These are phyloP conservation scores for Neoarthrinium moseri DNA, from an alignment of 2,329 filamentous ascomycete genomes.

Conservation along the genomic window DNA sequence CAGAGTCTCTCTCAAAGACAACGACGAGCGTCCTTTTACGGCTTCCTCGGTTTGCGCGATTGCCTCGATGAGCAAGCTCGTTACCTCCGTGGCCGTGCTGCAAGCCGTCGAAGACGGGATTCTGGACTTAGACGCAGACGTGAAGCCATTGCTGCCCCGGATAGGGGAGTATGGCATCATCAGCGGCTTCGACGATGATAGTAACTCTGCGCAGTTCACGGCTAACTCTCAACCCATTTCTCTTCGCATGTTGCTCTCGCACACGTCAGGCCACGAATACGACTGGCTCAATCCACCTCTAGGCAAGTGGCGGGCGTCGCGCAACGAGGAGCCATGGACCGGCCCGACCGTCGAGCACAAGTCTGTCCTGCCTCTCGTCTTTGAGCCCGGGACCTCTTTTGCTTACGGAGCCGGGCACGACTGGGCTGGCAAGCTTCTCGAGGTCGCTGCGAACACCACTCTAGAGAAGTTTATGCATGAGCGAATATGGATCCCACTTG, in stretches of 20 bases:
- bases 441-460: conserved; percentile 11
- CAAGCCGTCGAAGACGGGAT: conserved; percentile 53
- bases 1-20: conserved; percentile 17
- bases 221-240: conserved; percentile 39
- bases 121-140: conserved; percentile 43
- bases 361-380: conserved; percentile 17
- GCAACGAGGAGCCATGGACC: conserved; percentile 16
- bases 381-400: conserved; percentile 17
- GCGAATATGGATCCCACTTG: conserved; percentile 21
- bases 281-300: conserved; percentile 35
- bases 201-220: conserved; percentile 34
- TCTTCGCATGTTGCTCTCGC: conserved; percentile 48
- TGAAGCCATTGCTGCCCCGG: conserved; percentile 44
- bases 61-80: conserved; percentile 38
- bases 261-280: conserved; percentile 48
- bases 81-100: conserved; percentile 51
- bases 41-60: conserved; percentile 18
- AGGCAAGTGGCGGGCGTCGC: conserved; percentile 23
- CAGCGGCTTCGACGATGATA: conserved; percentile 41
- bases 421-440: conserved; percentile 20
- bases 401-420: conserved; percentile 20
- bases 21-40: conserved; percentile 20
- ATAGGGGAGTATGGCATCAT: conserved; percentile 47
- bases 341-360: conserved; percentile 19
- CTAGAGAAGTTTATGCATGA: conserved; percentile 20